A percentile compares a stretch with the other conserved stretches of the same genome.
phyloP scores from a whole-genome alignment of 352 stramenopile species.

The Phytophthora pinifolia region DNA sequence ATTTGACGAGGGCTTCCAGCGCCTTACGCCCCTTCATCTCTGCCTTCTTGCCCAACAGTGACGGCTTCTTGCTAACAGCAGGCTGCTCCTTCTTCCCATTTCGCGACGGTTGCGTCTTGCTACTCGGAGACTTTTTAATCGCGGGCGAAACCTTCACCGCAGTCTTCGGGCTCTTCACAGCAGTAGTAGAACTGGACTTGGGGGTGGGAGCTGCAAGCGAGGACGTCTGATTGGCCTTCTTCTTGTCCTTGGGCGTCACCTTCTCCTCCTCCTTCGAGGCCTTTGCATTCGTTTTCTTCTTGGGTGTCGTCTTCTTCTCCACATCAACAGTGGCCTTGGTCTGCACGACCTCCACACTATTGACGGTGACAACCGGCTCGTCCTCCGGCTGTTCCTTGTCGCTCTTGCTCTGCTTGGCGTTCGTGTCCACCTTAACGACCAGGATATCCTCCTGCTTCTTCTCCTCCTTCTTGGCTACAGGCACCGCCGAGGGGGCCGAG shows the following conservation, averaged over 20 bases:
- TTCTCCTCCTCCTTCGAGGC: constrained; percentile 1
- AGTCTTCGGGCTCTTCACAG: constrained; percentile 13
- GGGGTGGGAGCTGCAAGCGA: not conserved
- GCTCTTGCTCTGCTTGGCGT: constrained; percentile 18
- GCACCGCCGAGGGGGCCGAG: constrained; percentile 16
- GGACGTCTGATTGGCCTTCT: constrained; percentile 16
- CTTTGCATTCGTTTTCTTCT: constrained; percentile 11
- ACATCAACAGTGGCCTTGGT: not conserved
- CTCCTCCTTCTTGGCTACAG: constrained; percentile 13
- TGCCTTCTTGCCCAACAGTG: constrained; percentile 23
- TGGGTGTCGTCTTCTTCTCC: constrained; percentile 17
- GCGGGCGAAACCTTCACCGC: constrained; percentile 4
- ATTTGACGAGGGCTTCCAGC: constrained; percentile 48
- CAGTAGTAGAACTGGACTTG: constrained; percentile 5
- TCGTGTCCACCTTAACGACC: constrained; percentile 5
- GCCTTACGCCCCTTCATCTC: constrained; percentile 20
- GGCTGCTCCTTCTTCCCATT: constrained; percentile 9
- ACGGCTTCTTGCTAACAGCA: constrained; percentile 10
- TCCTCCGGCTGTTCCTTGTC: constrained; percentile 20
- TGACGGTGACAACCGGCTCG: constrained; percentile 11
- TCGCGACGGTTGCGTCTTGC: constrained; percentile 15
- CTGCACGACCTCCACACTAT: constrained; percentile 9
- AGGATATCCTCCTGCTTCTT: not conserved
- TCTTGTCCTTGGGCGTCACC: constrained; percentile 16
- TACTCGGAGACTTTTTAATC: constrained; percentile 14